Conservation (phyloP, 371 early-diverging fungal species). For the Aphelidium insulamus region DNA sequence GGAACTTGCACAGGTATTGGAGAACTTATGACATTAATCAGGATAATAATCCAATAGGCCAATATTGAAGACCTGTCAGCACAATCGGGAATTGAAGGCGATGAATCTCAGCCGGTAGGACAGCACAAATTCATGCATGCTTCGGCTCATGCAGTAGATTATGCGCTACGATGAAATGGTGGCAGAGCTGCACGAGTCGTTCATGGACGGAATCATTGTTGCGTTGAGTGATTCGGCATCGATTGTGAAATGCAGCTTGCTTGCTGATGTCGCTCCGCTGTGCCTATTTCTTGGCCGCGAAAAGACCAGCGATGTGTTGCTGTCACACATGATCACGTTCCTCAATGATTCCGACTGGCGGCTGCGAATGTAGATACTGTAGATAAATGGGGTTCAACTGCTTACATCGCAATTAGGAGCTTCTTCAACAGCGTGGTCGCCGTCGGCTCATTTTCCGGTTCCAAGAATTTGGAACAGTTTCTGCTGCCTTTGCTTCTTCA, state of each 20-base stretch:
- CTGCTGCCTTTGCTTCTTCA: slow-evolving; percentile 82
- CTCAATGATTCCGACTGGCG: slow-evolving; percentile 81
- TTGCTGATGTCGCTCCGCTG: slow-evolving; percentile 46
- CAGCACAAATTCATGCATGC: too few species aligned
- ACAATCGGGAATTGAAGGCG: too few species aligned
- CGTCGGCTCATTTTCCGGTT: slow-evolving; percentile 66
- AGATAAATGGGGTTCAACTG: neutral
- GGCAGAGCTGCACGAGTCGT: neutral
- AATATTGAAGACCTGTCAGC: too few species aligned
- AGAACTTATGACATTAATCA: too few species aligned
- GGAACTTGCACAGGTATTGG: slow-evolving; percentile 36
- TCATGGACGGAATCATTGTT: slow-evolving; percentile 7
- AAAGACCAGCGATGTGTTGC: slow-evolving; percentile 54
- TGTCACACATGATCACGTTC: slow-evolving; percentile 83
- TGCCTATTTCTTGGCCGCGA: slow-evolving; percentile 66
- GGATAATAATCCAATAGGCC: too few species aligned
- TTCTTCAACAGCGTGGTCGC: slow-evolving; percentile 79
- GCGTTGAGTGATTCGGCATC: slow-evolving; percentile 45
- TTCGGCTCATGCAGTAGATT: too few species aligned
- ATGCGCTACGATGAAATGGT: neutral
- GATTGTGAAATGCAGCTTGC: slow-evolving; percentile 45
- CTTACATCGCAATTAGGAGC: slow-evolving; percentile 20
- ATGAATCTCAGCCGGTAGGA: too few species aligned
- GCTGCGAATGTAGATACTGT: slow-evolving; percentile 36
- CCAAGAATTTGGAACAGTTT: slow-evolving; percentile 63